Percentiles rank a stretch among this genome's conserved stretches.
These are phyloP conservation scores for Kappamyces sp. DNA, from an alignment of 192 early-diverging fungal species.

Conservation along the genomic window DNA sequence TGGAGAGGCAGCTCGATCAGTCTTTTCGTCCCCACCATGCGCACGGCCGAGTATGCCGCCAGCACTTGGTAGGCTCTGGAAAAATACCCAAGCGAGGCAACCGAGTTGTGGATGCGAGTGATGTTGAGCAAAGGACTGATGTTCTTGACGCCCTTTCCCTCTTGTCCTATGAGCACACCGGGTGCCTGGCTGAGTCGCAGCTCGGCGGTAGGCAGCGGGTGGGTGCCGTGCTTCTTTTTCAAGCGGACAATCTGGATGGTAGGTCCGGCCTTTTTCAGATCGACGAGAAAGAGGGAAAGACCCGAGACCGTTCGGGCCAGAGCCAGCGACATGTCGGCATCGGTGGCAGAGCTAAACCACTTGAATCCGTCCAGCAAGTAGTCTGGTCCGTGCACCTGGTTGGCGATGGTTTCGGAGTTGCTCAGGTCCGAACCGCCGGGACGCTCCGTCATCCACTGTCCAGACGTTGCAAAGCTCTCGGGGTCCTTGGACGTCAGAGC, in stretches of 20 bases:
- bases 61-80: conserved; percentile 41
- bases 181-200: conserved; percentile 53
- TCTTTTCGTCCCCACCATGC: conserved; percentile 40
- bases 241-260: conserved; percentile 61
- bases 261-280: conserved; percentile 49
- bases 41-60: conserved; percentile 57
- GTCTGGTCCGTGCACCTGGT: conserved; percentile 2
- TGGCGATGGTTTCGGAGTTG: conserved; percentile 57
- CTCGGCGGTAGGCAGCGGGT: conserved; percentile 67
- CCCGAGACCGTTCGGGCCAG: conserved; percentile 57
- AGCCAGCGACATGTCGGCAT: conserved; percentile 60
- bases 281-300: conserved; percentile 55
- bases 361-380: conserved; percentile 61
- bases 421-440: conserved; percentile 64
- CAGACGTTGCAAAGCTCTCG: conserved; percentile 53
- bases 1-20: conserved; percentile 58
- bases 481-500: conserved; percentile 53
- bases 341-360: conserved; percentile 71
- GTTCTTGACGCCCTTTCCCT: conserved; percentile 49
- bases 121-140: conserved; percentile 66
- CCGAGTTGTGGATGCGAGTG: conserved; percentile 56
- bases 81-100: conserved; percentile 41
- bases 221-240: conserved; percentile 69
- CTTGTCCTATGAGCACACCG: conserved; percentile 41
- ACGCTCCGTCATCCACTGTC: conserved; percentile 76